Conservation (phyloP, 2,329 filamentous ascomycete species). For the Macrophomina phaseolina region DNA sequence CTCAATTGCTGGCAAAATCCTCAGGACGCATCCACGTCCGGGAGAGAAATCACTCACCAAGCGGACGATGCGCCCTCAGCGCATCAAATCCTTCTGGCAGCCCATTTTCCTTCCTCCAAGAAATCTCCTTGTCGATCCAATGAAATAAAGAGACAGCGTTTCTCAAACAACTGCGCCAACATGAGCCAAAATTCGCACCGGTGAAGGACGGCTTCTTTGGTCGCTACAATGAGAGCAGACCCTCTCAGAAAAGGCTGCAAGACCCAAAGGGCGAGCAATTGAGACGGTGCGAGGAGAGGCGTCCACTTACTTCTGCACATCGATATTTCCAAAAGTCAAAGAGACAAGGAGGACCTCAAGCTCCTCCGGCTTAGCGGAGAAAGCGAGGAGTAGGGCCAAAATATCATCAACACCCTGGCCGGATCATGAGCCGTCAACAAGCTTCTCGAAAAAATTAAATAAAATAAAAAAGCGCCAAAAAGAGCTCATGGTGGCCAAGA, state of each 20-base stretch:
- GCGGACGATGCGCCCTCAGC: conserved; percentile 74
- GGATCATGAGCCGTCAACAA: background rate
- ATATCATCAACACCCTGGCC: conserved; percentile 84
- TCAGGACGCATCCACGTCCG: background rate
- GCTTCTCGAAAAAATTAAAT: background rate
- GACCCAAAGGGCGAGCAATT: background rate
- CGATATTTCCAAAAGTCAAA: conserved; percentile 92
- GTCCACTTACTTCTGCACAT: conserved; percentile 72
- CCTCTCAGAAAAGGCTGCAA: background rate
- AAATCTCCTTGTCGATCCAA: conserved; percentile 84
- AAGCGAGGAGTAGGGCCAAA: conserved; percentile 83
- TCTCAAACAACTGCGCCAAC: conserved; percentile 70
- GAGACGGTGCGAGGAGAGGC: background rate
- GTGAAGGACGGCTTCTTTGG: background rate
- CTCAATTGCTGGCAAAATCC: background rate
- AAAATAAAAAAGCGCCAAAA: background rate
- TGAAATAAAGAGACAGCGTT: conserved; percentile 93
- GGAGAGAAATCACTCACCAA: conserved; percentile 47
- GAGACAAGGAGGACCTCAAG: conserved; percentile 85
- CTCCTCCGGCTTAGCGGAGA: conserved; percentile 81
- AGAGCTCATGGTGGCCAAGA: background rate
- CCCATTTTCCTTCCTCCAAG: conserved; percentile 77
- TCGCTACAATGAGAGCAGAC: background rate
- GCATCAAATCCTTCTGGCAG: conserved; percentile 73
- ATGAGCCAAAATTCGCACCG: background rate